phyloP scores from a whole-genome alignment of 257 asterid species.

The Phtheirospermum japonicum region DNA sequence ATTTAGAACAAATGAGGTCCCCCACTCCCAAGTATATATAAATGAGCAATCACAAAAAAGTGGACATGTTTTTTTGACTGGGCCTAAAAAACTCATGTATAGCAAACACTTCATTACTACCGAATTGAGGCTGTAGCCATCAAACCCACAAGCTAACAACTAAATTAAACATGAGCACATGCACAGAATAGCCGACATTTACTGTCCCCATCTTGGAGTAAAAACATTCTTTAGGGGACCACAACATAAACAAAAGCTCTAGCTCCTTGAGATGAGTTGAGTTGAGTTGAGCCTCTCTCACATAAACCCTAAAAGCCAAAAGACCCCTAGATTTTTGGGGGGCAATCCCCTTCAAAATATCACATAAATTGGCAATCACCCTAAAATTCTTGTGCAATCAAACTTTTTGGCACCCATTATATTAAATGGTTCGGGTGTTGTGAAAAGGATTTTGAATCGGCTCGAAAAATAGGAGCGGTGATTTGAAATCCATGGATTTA shows the following conservation, averaged over 20 bases:
- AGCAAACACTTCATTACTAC: too few species aligned
- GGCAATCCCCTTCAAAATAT: too few species aligned
- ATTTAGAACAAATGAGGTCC: too few species aligned
- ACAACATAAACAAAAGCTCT: background rate
- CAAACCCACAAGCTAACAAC: background rate
- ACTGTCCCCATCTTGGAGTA: background rate
- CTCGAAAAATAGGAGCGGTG: too few species aligned
- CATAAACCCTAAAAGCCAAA: slow-evolving; percentile 10
- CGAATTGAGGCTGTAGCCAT: too few species aligned
- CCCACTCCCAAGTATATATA: too few species aligned
- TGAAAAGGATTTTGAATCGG: too few species aligned
- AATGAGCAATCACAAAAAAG: too few species aligned
- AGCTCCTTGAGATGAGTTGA: background rate
- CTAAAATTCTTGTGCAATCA: background rate
- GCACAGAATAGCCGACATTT: background rate
- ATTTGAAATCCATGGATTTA: too few species aligned
- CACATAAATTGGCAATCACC: background rate
- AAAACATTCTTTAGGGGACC: slow-evolving; percentile 1
- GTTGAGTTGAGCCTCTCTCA: background rate
- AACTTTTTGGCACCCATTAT: background rate
- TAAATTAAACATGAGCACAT: background rate
- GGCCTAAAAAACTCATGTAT: too few species aligned
- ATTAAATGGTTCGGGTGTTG: background rate
- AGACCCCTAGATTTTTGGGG: too few species aligned
- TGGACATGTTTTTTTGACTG: too few species aligned